phyloP scores from a whole-genome alignment of 169 alveolate genomes.

The Theileria sp. region DNA sequence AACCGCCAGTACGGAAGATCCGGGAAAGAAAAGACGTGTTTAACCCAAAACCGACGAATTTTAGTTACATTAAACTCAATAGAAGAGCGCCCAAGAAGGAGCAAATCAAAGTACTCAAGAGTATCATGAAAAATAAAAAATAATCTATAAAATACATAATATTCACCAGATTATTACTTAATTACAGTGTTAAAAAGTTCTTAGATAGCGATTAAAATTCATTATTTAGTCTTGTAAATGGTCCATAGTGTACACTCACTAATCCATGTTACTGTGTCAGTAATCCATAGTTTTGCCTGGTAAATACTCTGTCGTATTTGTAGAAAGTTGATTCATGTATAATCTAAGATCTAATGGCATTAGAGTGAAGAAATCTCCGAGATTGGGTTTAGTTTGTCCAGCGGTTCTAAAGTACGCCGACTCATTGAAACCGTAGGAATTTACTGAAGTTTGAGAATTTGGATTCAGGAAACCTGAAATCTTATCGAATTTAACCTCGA shows the following conservation, averaged over 20 bases:
- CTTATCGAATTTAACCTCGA: constrained; percentile 10
- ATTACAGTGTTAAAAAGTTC: too few species aligned
- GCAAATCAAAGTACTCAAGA: constrained; percentile 43
- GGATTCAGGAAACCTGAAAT: neutral
- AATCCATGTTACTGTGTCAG: too few species aligned
- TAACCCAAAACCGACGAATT: constrained; percentile 17
- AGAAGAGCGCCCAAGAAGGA: constrained; percentile 39
- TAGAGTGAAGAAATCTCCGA: constrained; percentile 30
- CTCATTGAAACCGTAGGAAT: constrained; percentile 3
- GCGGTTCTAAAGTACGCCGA: constrained; percentile 66
- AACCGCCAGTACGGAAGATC: neutral
- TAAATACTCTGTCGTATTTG: neutral
- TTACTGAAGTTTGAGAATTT: neutral
- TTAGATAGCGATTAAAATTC: too few species aligned
- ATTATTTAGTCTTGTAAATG: too few species aligned
- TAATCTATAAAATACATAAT: neutral
- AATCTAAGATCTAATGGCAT: constrained; percentile 41
- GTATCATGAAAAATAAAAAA: constrained; percentile 30
- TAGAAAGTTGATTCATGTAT: constrained; percentile 17
- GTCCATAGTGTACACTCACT: too few species aligned
- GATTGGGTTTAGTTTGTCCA: constrained; percentile 46
- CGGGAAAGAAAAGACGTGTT: neutral
- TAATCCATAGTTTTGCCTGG: too few species aligned
- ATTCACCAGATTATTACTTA: neutral
- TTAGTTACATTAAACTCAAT: constrained; percentile 55